Conservation (phyloP, 331 rosid genomes). For the Erythrophleum ivorense region DNA sequence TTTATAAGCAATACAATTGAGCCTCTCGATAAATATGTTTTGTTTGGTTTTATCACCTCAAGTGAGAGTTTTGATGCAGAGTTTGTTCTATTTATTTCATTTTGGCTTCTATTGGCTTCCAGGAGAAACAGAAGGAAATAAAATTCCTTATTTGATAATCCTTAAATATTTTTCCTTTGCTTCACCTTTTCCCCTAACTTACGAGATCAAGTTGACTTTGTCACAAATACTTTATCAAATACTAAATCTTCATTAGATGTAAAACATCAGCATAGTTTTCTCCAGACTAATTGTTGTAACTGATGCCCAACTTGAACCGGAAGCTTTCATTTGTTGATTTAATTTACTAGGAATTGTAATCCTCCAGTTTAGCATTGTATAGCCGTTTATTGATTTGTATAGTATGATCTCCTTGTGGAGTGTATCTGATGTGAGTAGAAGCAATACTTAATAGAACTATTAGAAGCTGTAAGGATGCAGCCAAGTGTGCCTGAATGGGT, state of each 20-base stretch:
- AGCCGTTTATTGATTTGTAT: background rate
- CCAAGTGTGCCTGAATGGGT: slow-evolving; percentile 1
- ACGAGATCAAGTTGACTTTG: background rate
- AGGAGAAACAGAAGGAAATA: slow-evolving; percentile 14
- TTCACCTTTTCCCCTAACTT: background rate
- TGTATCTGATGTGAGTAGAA: too few relatives aligned
- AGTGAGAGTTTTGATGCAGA: slow-evolving; percentile 9
- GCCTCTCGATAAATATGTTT: background rate
- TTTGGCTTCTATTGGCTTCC: background rate
- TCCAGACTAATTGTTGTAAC: too few relatives aligned
- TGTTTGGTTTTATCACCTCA: background rate
- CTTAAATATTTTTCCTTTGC: background rate
- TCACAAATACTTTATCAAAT: background rate
- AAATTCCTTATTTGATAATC: slow-evolving; percentile 8
- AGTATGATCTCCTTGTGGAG: background rate
- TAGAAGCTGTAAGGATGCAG: background rate
- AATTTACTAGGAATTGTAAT: background rate
- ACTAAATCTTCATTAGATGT: too few relatives aligned
- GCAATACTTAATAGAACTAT: background rate
- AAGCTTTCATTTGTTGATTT: background rate
- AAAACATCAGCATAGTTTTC: too few relatives aligned
- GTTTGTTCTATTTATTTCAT: slow-evolving; percentile 20
- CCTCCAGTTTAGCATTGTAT: background rate
- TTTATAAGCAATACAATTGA: background rate
- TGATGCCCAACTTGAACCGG: too few relatives aligned